A percentile compares a stretch with the other conserved stretches of the same genome.
These are phyloP conservation scores for Diaporthe sp. DNA, from an alignment of 2,329 filamentous ascomycete genomes.

Conservation along the genomic window DNA sequence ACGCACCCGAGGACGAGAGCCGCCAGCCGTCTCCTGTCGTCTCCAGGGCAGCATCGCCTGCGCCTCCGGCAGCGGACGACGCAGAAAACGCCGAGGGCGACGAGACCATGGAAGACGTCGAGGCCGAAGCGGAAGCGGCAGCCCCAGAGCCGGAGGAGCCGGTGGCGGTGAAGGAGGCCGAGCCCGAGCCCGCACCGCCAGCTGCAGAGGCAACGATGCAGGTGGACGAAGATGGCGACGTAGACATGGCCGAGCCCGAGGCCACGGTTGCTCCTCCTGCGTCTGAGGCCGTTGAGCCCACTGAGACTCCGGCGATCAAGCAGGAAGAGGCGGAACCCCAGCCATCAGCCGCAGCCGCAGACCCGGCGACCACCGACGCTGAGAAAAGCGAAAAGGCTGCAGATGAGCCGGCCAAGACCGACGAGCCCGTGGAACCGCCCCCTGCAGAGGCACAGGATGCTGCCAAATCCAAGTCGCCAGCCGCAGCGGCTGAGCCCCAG, in stretches of 20 bases:
- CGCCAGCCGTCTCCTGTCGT: conserved; percentile 39
- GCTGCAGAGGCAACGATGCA: conserved; percentile 45
- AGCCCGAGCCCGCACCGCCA: conserved; percentile 9
- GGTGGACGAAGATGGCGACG: conserved; percentile 63
- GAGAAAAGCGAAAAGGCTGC: conserved; percentile 40
- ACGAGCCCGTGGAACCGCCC: conserved; percentile 25
- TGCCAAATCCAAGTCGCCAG: not conserved
- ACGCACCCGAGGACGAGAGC: conserved; percentile 56
- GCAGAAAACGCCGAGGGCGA: conserved; percentile 30
- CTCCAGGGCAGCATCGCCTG: conserved; percentile 39
- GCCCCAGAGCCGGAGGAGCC: conserved; percentile 44
- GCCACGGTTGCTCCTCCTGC: not conserved
- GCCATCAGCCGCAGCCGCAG: conserved; percentile 47
- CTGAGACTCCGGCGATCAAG: conserved; percentile 52
- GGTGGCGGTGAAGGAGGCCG: conserved; percentile 40
- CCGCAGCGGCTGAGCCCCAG: conserved; percentile 35
- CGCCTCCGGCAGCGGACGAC: conserved; percentile 1
- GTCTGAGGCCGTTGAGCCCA: conserved; percentile 44
- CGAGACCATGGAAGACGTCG: conserved; percentile 47
- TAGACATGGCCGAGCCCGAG: conserved; percentile 60
- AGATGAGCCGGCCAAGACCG: conserved; percentile 41
- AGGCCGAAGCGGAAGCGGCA: conserved; percentile 48
- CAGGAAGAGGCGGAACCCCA: conserved; percentile 54
- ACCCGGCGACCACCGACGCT: conserved; percentile 45
- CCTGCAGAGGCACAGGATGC: not conserved